Evolutionary conservation across 345 rosid species (phyloP).

Genomic region (Nephelium lappaceum): DNA sequence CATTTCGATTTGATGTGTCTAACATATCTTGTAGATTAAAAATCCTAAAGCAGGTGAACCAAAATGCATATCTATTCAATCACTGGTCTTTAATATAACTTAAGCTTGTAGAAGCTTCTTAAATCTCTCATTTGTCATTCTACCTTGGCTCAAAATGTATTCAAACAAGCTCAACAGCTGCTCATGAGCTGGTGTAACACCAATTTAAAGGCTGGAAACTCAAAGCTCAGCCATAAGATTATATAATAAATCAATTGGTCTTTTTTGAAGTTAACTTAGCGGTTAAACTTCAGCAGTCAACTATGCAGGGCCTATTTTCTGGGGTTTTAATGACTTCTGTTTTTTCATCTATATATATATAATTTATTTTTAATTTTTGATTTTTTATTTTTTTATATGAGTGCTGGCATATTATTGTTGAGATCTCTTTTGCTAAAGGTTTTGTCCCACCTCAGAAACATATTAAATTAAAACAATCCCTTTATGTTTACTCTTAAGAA

Average conservation of each 20-base stretch:
- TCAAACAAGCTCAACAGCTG: neutral
- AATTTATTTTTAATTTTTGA: too few relatives aligned
- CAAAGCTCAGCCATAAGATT: neutral
- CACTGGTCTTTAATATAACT: neutral
- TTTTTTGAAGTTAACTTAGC: neutral
- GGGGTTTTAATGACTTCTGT: neutral
- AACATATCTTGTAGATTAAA: neutral
- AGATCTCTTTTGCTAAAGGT: neutral
- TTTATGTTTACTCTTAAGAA: neutral
- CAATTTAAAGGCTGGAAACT: neutral
- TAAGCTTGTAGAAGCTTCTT: constrained; percentile 2
- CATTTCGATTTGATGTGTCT: neutral
- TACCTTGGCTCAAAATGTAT: neutral
- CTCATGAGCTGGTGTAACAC: neutral
- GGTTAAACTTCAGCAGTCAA: neutral
- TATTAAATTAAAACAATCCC: neutral
- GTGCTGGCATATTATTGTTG: neutral
- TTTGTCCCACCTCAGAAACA: neutral
- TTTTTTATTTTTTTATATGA: neutral
- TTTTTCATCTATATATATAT: too few relatives aligned
- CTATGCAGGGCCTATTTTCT: neutral
- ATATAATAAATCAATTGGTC: neutral
- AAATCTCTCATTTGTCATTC: neutral
- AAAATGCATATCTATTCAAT: neutral
- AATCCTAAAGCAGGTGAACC: neutral